These are phyloP conservation scores for Skeletonema costatum DNA, from an alignment of 108 stramenopile genomes.

Conservation along the genomic window DNA sequence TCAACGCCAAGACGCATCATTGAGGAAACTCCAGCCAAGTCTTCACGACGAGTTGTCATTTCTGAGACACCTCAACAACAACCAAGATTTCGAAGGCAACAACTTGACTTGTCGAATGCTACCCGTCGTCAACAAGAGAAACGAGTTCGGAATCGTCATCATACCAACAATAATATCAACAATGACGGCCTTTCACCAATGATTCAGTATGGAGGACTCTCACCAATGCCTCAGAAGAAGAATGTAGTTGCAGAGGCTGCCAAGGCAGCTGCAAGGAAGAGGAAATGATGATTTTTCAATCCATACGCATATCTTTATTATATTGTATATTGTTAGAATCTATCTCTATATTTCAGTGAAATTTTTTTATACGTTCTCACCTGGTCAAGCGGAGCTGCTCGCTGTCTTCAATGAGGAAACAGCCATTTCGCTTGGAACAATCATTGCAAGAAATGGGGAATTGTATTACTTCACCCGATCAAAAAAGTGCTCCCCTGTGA, in stretches of 20 bases:
- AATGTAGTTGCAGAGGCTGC: constrained; percentile 6
- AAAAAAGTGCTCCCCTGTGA: too few species aligned
- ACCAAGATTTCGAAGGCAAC: constrained; percentile 6
- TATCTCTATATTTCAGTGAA: too few species aligned
- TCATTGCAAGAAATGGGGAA: too few species aligned
- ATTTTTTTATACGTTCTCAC: too few species aligned
- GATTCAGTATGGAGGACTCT: constrained; percentile 23
- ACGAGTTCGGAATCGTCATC: background rate
- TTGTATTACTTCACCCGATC: too few species aligned
- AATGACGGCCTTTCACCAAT: constrained; percentile 1
- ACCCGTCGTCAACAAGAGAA: background rate
- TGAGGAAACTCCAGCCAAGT: constrained; percentile 21
- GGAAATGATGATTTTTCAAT: constrained; percentile 4
- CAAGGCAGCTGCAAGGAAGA: constrained; percentile 7
- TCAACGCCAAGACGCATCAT: constrained; percentile 14
- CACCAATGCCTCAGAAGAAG: constrained; percentile 34
- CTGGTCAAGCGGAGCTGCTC: too few species aligned
- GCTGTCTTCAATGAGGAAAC: too few species aligned
- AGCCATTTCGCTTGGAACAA: too few species aligned
- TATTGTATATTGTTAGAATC: background rate
- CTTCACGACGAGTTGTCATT: background rate
- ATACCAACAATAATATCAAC: background rate
- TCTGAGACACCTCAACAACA: constrained; percentile 29
- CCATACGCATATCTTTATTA: background rate
- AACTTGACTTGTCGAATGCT: background rate